Evolutionary conservation across 176 grass and related monocot species (phyloP).

Genomic region (Oryza longistaminata): DNA sequence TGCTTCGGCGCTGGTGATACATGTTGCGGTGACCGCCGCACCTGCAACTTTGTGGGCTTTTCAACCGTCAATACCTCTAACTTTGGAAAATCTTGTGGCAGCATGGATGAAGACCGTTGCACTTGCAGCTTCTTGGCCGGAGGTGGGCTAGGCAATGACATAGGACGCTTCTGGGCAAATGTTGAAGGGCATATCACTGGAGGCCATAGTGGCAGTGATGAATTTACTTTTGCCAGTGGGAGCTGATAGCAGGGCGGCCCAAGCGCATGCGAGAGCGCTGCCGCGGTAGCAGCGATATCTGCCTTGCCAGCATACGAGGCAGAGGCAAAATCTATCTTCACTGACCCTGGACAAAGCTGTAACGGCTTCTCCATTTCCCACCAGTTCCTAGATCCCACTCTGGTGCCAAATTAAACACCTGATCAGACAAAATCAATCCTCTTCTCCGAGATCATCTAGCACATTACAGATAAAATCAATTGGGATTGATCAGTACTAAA

Average conservation of each 20-base stretch:
- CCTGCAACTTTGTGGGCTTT: background rate
- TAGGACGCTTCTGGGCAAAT: background rate
- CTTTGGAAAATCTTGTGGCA: background rate
- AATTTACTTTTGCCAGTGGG: background rate
- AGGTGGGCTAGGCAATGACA: background rate
- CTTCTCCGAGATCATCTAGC: background rate
- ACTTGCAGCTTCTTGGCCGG: conserved; percentile 29
- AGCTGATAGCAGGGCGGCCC: background rate
- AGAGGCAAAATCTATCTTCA: background rate
- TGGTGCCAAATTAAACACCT: background rate
- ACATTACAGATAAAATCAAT: background rate
- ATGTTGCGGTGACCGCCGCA: background rate
- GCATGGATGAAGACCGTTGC: background rate
- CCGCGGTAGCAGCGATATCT: conserved; percentile 7
- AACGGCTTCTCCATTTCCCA: conserved; percentile 5
- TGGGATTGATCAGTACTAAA: background rate
- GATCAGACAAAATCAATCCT: background rate
- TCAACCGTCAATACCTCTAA: background rate
- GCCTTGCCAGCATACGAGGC: conserved; percentile 8
- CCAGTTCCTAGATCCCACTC: background rate
- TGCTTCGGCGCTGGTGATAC: background rate
- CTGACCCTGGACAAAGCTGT: background rate
- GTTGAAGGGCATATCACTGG: background rate
- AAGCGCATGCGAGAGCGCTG: background rate
- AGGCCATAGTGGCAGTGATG: background rate